Base-by-base conservation (phyloP, 768 basidiomycete genomes). In the Boletus pseudo-olivaceus region DNA sequence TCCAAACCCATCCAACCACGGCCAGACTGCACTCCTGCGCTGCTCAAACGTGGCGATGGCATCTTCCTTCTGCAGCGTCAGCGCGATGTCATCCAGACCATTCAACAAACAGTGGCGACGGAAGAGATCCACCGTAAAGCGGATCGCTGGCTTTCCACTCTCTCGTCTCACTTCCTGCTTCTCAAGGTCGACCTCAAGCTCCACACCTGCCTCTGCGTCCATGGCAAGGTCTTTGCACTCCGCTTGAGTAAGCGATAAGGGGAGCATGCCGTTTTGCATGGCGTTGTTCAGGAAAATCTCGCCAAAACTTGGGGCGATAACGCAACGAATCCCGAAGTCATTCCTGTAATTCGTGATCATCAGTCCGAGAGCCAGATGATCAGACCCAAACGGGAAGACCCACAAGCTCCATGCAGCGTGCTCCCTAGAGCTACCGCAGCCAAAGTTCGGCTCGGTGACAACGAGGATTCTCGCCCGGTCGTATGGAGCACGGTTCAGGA, bases 1-100 rank as follows among this genome's bases (percentile, higher is more conserved):
- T 27, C 93, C 93, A 57, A 96, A 90, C 34, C 96, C 97, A 66
- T 99, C 92, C 68, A 98, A 73, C 97, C 97, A 99, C 6, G 97
- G 90, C 93, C 94, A 98, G 54, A 75, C 68, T 64, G 82, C 75
- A 27, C 84, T 88, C 60, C 97, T 73, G 63, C 80, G 81, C 65
- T 79, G 66, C 79, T 99, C 97, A 63, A 98, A 99, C 40, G 70
- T 62, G 55, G 79, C 76, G 59, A 99, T 97, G n/a, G 78, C 69
- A 10, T 74, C 74, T 32, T 78, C 84, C 68, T 85, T 86, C 70
- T 91, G 85, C 77, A 99, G 76, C 41, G 97, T 99, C 72, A 99
- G 76, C 40, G 88, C 94, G 58, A 99, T 96, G 66, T 98, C 97
- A 70, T 99, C 97, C 60, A 98, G 75, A 32, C 97, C 97, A 65